Evolutionary conservation across 148 eudicot species (phyloP).

Genomic region (Hydrangea macrophylla): DNA sequence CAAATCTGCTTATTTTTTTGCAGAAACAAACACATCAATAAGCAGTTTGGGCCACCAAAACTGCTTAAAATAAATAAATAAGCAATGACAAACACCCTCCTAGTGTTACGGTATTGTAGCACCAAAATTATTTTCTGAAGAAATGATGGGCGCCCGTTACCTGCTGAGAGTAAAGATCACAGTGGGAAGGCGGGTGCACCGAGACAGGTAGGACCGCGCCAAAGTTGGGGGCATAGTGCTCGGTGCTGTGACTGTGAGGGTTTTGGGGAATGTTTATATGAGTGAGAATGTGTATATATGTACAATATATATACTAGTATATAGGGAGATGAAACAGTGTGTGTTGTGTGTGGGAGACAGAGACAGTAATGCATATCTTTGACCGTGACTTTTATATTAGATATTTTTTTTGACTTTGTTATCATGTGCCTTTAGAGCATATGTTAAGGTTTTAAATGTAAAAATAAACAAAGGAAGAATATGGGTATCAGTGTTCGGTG

Average conservation of each 20-base stretch:
- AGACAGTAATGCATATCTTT: slow-evolving; percentile 52
- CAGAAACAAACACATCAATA: no score
- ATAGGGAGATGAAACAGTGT: neutral
- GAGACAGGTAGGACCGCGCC: slow-evolving; percentile 33
- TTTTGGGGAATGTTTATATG: slow-evolving; percentile 28
- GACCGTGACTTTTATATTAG: slow-evolving; percentile 42
- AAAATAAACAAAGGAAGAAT: no score
- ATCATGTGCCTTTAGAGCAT: no score
- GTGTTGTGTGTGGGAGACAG: slow-evolving; percentile 50
- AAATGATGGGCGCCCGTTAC: no score
- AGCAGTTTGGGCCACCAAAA: no score
- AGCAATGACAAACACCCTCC: no score
- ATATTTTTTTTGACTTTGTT: slow-evolving; percentile 16
- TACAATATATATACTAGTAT: neutral
- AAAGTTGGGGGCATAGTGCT: slow-evolving; percentile 30
- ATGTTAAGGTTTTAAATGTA: no score
- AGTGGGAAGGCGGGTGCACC: slow-evolving; percentile 18
- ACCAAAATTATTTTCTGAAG: no score
- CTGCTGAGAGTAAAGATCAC: neutral
- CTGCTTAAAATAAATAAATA: no score
- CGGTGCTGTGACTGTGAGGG: slow-evolving; percentile 10
- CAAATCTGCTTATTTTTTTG: no score
- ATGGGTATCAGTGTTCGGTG: no score
- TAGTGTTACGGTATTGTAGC: no score
- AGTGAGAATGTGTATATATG: slow-evolving; percentile 30